Conservation (phyloP, 129 eudicot genomes). For the Artemisia argyi region DNA sequence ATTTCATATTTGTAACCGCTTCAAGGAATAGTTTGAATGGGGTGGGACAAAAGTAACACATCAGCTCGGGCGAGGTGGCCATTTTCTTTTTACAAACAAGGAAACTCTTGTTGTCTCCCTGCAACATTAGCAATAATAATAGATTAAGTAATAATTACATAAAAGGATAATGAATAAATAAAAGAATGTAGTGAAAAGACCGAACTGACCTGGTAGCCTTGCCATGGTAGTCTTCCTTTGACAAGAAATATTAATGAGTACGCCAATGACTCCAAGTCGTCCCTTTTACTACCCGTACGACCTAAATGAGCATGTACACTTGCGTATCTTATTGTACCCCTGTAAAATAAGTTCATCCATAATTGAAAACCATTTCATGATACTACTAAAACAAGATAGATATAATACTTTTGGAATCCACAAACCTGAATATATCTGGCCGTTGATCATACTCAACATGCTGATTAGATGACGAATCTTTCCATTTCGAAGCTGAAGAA, state of each 20-base stretch:
- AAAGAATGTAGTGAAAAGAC: neutral
- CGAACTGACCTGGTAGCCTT: slow-evolving; percentile 85
- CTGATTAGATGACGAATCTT: slow-evolving; percentile 80
- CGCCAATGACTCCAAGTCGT: slow-evolving; percentile 97
- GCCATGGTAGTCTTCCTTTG: slow-evolving; percentile 98
- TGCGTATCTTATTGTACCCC: slow-evolving; percentile 99
- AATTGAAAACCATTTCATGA: neutral
- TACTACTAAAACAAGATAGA: neutral
- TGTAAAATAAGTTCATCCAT: slow-evolving; percentile 28
- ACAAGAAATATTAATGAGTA: slow-evolving; percentile 91
- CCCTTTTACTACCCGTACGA: slow-evolving; percentile 99
- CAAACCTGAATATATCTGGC: slow-evolving; percentile 97
- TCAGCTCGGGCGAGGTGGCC: slow-evolving; percentile 57
- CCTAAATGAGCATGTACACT: slow-evolving; percentile 99
- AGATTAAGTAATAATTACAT: no score
- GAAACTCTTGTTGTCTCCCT: slow-evolving; percentile 64
- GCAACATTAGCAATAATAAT: slow-evolving; percentile 12
- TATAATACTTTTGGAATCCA: slow-evolving; percentile 7
- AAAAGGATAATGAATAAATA: slow-evolving; percentile 5
- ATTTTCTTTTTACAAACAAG: slow-evolving; percentile 64
- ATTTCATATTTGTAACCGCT: slow-evolving; percentile 51
- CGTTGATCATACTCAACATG: slow-evolving; percentile 98
- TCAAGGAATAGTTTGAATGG: slow-evolving; percentile 46
- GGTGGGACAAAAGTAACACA: slow-evolving; percentile 48
- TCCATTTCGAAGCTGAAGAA: slow-evolving; percentile 91